phyloP scores from a whole-genome alignment of 176 grass and related monocot species.

The Triticum urartu region DNA sequence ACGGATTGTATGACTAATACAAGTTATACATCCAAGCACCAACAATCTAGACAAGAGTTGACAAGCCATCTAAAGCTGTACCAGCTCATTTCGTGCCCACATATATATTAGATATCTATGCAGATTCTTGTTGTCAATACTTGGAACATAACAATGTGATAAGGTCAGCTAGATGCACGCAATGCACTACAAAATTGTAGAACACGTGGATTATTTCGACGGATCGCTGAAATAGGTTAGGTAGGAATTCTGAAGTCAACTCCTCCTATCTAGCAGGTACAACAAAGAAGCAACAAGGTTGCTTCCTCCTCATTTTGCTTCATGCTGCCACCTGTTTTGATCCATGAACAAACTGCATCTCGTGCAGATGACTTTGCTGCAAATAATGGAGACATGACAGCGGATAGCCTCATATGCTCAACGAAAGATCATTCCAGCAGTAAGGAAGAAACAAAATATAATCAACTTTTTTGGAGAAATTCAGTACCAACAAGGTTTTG shows the following conservation, averaged over 20 bases:
- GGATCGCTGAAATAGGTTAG: not conserved
- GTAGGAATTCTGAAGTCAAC: not conserved
- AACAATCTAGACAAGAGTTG: not conserved
- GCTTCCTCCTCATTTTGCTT: not conserved
- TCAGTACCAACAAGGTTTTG: slow-evolving; percentile 4
- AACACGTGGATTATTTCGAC: not conserved
- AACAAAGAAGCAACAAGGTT: not conserved
- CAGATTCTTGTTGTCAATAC: slow-evolving; percentile 22
- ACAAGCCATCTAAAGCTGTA: not conserved
- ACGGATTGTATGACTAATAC: not conserved
- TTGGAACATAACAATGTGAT: slow-evolving; percentile 19
- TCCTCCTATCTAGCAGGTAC: not conserved
- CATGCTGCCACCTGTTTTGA: not conserved
- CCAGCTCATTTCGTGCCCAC: not conserved
- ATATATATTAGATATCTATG: not conserved
- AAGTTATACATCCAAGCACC: not conserved
- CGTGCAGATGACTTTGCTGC: slow-evolving; percentile 19
- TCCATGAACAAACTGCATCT: not conserved
- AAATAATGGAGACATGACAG: not conserved
- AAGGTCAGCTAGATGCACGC: not conserved
- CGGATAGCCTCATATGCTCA: not conserved
- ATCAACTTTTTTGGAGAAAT: slow-evolving; percentile 27
- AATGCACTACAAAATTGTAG: not conserved
- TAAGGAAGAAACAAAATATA: slow-evolving; percentile 29
- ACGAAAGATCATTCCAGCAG: not conserved